Conservation (phyloP, 2,329 filamentous ascomycete genomes). For the Neofusicoccum cordaticola region DNA sequence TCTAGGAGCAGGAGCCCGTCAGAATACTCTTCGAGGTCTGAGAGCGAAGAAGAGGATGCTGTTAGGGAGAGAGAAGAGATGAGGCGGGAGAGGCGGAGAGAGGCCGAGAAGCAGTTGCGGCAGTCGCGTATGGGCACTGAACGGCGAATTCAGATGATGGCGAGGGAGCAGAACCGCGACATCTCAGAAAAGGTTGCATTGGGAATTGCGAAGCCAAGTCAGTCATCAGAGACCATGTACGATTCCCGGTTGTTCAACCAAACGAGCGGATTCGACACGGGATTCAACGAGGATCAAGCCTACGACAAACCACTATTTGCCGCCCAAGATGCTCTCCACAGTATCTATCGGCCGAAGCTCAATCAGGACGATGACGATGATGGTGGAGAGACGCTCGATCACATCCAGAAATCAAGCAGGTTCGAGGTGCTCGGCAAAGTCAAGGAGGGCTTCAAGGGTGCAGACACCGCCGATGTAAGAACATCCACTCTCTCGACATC, state of each 20-base stretch:
- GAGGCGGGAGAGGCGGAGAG: constrained; percentile 72
- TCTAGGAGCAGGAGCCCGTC: constrained; percentile 43
- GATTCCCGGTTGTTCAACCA: constrained; percentile 95
- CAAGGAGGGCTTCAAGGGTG: constrained; percentile 83
- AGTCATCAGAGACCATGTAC: constrained; percentile 92
- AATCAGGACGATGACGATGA: constrained; percentile 71
- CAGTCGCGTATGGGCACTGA: constrained; percentile 96
- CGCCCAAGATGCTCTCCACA: constrained; percentile 89
- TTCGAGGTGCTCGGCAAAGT: constrained; percentile 87
- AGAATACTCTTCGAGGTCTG: constrained; percentile 42
- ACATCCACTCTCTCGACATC: not conserved
- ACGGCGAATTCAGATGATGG: constrained; percentile 85
- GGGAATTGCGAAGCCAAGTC: constrained; percentile 89
- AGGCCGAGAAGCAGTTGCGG: constrained; percentile 84
- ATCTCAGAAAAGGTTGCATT: constrained; percentile 96
- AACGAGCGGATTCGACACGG: constrained; percentile 81
- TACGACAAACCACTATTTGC: constrained; percentile 98
- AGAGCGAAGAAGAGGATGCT: constrained; percentile 64
- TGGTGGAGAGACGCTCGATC: constrained; percentile 76
- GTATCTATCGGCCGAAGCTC: constrained; percentile 82
- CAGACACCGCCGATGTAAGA: constrained; percentile 74
- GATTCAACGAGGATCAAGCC: constrained; percentile 95
- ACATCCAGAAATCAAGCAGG: constrained; percentile 78
- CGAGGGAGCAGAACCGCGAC: constrained; percentile 91
- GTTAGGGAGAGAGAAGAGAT: constrained; percentile 73